A percentile compares a stretch with the other conserved stretches of the same genome.
Evolutionary conservation across 129 eudicot species (phyloP).

Genomic region (Escallonia rubra): DNA sequence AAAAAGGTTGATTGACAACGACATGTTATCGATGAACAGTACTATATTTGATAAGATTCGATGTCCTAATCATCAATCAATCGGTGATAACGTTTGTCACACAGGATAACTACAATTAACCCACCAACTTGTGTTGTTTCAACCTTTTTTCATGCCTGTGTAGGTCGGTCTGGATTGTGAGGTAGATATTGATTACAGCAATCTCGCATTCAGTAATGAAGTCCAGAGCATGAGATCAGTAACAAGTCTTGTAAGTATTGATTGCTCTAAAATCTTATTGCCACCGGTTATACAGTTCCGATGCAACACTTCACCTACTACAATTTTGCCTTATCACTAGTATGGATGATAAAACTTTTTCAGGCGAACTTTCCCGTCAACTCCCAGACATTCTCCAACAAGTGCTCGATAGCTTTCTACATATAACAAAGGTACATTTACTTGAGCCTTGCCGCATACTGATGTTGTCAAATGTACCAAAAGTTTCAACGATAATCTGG

Average conservation of each 20-base stretch:
- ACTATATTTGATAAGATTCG: not conserved
- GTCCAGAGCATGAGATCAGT: conserved; percentile 21
- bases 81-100: too few species aligned
- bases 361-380: conserved; percentile 40
- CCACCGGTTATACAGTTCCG: not conserved
- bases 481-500: too few species aligned
- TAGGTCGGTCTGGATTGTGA: conserved; percentile 66
- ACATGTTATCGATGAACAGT: not conserved
- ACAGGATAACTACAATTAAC: too few species aligned
- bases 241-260: conserved; percentile 22
- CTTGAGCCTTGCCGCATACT: too few species aligned
- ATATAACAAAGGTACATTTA: conserved; percentile 18
- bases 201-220: conserved; percentile 20
- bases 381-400: conserved; percentile 42
- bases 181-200: conserved; percentile 28
- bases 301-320: not conserved
- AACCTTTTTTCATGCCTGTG: not conserved
- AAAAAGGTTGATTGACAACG: not conserved
- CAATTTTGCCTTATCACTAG: too few species aligned
- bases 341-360: conserved; percentile 6
- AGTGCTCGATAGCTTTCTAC: conserved; percentile 39
- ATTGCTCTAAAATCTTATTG: not conserved
- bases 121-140: not conserved
- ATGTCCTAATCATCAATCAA: too few species aligned
- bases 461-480: too few species aligned